phyloP scores from a whole-genome alignment of 805 yeast genomes.

The Scheffersomyces coipomensis region DNA sequence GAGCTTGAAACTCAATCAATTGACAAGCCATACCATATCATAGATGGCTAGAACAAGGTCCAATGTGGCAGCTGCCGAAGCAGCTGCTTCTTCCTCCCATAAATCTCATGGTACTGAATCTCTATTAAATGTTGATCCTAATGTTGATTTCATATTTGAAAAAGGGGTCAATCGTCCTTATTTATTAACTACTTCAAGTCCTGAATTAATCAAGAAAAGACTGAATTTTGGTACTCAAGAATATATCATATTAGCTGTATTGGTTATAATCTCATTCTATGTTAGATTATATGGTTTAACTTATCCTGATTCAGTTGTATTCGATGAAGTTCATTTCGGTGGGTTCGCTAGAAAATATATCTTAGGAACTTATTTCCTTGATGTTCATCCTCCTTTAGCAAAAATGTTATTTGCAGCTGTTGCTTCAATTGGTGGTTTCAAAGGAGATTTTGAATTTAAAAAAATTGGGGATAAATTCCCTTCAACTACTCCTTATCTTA shows the following conservation, averaged over 20 bases:
- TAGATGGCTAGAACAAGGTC: slow-evolving; percentile 6
- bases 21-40: no score
- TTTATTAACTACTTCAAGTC: slow-evolving; percentile 51
- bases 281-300: slow-evolving; percentile 64
- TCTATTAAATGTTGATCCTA: slow-evolving; percentile 4
- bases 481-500: slow-evolving; percentile 54
- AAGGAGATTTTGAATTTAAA: slow-evolving; percentile 66
- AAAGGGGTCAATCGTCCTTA: slow-evolving; percentile 39
- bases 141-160: slow-evolving; percentile 8
- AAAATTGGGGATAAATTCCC: slow-evolving; percentile 68
- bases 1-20: no score
- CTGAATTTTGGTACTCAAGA: slow-evolving; percentile 29
- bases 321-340: slow-evolving; percentile 94
- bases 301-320: slow-evolving; percentile 79
- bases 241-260: slow-evolving; percentile 24
- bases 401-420: slow-evolving; percentile 75
- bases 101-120: slow-evolving; percentile 1
- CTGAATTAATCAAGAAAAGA: slow-evolving; percentile 38
- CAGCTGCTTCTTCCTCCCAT: slow-evolving; percentile 2
- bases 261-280: slow-evolving; percentile 49
- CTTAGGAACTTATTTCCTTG: slow-evolving; percentile 63
- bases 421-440: slow-evolving; percentile 65
- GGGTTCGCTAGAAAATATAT: slow-evolving; percentile 89
- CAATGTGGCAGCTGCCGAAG: slow-evolving; percentile 1
- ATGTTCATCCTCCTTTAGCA: slow-evolving; percentile 79